These are phyloP conservation scores for Penicillium sp. DNA, from an alignment of 2,329 filamentous ascomycete genomes.

Conservation along the genomic window DNA sequence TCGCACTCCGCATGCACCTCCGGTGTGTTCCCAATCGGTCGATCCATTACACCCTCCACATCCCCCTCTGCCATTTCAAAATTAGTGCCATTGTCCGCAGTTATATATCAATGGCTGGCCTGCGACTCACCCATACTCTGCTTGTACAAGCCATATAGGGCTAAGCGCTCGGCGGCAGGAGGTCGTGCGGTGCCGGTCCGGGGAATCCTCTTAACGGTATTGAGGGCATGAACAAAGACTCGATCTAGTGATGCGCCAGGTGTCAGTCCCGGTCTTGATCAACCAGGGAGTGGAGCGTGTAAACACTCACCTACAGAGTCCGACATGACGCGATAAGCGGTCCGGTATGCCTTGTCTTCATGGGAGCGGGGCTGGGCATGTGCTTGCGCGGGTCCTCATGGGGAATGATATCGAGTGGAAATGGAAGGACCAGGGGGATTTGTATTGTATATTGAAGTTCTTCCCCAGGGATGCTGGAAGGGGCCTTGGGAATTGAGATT, in stretches of 20 bases:
- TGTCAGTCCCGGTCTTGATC: background rate
- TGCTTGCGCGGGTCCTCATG: slow-evolving; percentile 29
- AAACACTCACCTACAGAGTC: slow-evolving; percentile 46
- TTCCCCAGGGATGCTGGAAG: background rate
- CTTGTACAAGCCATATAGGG: slow-evolving; percentile 97
- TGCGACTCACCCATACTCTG: slow-evolving; percentile 74
- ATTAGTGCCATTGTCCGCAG: slow-evolving; percentile 14
- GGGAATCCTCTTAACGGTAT: slow-evolving; percentile 95
- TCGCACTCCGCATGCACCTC: slow-evolving; percentile 55
- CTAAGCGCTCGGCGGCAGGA: slow-evolving; percentile 76
- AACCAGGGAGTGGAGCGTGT: background rate
- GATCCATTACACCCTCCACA: slow-evolving; percentile 88
- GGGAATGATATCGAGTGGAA: slow-evolving; percentile 14
- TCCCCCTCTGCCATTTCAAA: slow-evolving; percentile 65
- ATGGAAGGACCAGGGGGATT: background rate
- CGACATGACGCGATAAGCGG: slow-evolving; percentile 38
- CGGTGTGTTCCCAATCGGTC: slow-evolving; percentile 57
- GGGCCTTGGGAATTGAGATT: background rate
- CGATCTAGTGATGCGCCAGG: slow-evolving; percentile 61
- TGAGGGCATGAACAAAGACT: slow-evolving; percentile 97
- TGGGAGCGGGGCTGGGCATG: slow-evolving; percentile 33
- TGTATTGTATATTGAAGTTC: background rate
- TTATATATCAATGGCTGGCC: background rate
- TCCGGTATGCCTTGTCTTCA: slow-evolving; percentile 29
- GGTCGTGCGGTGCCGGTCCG: slow-evolving; percentile 88